A percentile compares a stretch with the other conserved stretches of the same genome.
Conservation (phyloP, 2,329 filamentous ascomycete species). For the Talaromyces sp. region DNA sequence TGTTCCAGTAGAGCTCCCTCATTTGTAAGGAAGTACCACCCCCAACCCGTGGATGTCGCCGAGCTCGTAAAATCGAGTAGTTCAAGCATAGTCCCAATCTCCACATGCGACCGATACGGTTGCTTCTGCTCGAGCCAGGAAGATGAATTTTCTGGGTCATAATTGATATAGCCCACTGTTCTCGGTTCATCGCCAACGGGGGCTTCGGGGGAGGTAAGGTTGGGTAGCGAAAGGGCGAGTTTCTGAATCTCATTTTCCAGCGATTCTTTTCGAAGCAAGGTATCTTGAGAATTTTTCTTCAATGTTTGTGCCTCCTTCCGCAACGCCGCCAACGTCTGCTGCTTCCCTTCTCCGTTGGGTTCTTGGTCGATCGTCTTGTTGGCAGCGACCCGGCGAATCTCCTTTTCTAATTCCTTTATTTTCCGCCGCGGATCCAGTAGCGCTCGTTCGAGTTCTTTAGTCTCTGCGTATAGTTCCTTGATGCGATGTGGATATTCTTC, state of each 20-base stretch:
- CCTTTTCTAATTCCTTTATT: slow-evolving; percentile 42
- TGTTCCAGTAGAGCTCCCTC: slow-evolving; percentile 93
- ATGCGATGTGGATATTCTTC: slow-evolving; percentile 51
- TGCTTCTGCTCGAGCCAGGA: slow-evolving; percentile 26
- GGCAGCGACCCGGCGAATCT: slow-evolving; percentile 32
- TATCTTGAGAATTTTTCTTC: slow-evolving; percentile 33
- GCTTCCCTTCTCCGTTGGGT: slow-evolving; percentile 8
- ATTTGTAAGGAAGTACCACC: slow-evolving; percentile 94
- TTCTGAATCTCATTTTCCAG: slow-evolving; percentile 60
- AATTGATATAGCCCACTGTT: slow-evolving; percentile 74
- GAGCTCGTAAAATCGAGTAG: slow-evolving; percentile 86
- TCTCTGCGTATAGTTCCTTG: slow-evolving; percentile 35
- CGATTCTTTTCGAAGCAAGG: slow-evolving; percentile 27
- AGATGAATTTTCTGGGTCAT: slow-evolving; percentile 49
- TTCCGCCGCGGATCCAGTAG: slow-evolving; percentile 38
- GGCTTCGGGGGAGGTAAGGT: slow-evolving; percentile 72
- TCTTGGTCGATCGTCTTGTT: slow-evolving; percentile 15
- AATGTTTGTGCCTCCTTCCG: slow-evolving; percentile 36
- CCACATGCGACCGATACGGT: slow-evolving; percentile 64
- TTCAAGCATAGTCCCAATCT: slow-evolving; percentile 79
- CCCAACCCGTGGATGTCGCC: slow-evolving; percentile 82
- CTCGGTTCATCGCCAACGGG: slow-evolving; percentile 63
- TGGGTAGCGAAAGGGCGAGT: slow-evolving; percentile 75
- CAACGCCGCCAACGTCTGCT: slow-evolving; percentile 24
- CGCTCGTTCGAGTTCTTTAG: slow-evolving; percentile 35